Evolutionary conservation across 345 rosid genomes (phyloP).

Genomic region (Cardamine occulta): DNA sequence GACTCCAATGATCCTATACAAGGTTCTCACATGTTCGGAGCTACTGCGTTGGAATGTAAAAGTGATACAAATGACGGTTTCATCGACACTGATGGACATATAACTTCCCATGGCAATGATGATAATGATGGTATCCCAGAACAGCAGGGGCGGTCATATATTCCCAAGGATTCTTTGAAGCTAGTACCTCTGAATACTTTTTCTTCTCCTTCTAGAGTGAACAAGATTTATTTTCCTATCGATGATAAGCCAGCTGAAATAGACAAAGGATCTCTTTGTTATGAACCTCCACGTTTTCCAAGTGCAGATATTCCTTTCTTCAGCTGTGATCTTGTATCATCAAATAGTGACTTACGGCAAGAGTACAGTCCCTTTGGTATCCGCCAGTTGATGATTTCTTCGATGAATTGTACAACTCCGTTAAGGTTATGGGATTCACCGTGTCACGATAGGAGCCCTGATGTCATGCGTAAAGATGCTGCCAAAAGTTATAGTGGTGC

Average conservation of each 20-base stretch:
- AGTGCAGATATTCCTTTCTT: constrained; percentile 90
- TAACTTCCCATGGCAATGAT: constrained; percentile 52
- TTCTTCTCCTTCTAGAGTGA: constrained; percentile 47
- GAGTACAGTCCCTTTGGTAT: constrained; percentile 98
- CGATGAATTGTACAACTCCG: constrained; percentile 84
- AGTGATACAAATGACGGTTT: constrained; percentile 49
- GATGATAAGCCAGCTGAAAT: constrained; percentile 53
- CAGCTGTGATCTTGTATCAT: constrained; percentile 91
- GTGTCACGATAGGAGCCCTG: constrained; percentile 67
- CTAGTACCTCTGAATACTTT: constrained; percentile 67
- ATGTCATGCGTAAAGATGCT: constrained; percentile 73
- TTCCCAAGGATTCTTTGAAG: constrained; percentile 59
- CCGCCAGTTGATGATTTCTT: constrained; percentile 92
- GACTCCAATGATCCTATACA: constrained; percentile 50
- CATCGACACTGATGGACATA: constrained; percentile 52
- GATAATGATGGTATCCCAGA: constrained; percentile 41
- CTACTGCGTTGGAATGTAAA: constrained; percentile 55
- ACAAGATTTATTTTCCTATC: constrained; percentile 40
- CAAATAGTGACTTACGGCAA: constrained; percentile 78
- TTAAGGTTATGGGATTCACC: constrained; percentile 95
- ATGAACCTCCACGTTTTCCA: constrained; percentile 98
- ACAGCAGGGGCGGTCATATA: constrained; percentile 56
- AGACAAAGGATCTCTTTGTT: constrained; percentile 76
- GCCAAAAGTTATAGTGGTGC: constrained; percentile 73
- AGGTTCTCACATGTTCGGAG: constrained; percentile 46